A percentile compares a stretch with the other conserved stretches of the same genome.
These are phyloP conservation scores for Suillus subalutaceus DNA, from an alignment of 768 basidiomycete genomes.

Conservation along the genomic window DNA sequence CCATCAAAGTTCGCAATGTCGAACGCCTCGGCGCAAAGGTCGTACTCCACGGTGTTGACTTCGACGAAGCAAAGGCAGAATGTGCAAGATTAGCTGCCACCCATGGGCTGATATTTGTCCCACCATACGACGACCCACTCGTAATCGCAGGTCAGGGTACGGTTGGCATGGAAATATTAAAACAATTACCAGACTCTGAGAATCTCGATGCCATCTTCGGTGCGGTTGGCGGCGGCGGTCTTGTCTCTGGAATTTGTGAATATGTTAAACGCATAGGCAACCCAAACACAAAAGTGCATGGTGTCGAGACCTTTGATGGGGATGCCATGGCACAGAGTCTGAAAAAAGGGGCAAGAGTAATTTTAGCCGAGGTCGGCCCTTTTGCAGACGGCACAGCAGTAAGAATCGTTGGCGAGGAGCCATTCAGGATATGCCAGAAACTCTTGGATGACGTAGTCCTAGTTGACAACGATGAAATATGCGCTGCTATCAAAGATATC, in stretches of 20 bases:
- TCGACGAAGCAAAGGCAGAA: conserved; percentile 95
- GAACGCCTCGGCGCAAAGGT: conserved; percentile 95
- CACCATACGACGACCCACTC: conserved; percentile 96
- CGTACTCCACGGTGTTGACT: conserved; percentile 87
- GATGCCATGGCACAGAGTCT: conserved; percentile 92
- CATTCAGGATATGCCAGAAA: conserved; percentile 88
- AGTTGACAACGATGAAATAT: conserved; percentile 94
- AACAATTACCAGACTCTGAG: conserved; percentile 80
- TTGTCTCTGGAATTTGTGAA: conserved; percentile 86
- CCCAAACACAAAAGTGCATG: conserved; percentile 79
- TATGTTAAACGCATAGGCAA: conserved; percentile 93
- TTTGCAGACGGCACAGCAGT: conserved; percentile 99
- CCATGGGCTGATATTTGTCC: conserved; percentile 87
- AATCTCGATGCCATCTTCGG: conserved; percentile 84
- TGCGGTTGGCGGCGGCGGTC: conserved; percentile 92
- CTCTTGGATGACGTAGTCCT: conserved; percentile 82
- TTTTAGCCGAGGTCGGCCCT: conserved; percentile 87
- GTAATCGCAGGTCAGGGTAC: conserved; percentile 98
- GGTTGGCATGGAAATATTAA: conserved; percentile 90
- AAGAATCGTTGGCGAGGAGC: conserved; percentile 91
- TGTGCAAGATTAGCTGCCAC: conserved; percentile 80
- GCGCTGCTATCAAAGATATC: conserved; percentile 98
- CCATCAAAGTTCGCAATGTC: conserved; percentile 96
- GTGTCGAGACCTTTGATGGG: conserved; percentile 93
- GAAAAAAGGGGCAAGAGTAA: conserved; percentile 77